phyloP scores from a whole-genome alignment of 768 basidiomycete genomes.

The Stropharia rugosoannulata region DNA sequence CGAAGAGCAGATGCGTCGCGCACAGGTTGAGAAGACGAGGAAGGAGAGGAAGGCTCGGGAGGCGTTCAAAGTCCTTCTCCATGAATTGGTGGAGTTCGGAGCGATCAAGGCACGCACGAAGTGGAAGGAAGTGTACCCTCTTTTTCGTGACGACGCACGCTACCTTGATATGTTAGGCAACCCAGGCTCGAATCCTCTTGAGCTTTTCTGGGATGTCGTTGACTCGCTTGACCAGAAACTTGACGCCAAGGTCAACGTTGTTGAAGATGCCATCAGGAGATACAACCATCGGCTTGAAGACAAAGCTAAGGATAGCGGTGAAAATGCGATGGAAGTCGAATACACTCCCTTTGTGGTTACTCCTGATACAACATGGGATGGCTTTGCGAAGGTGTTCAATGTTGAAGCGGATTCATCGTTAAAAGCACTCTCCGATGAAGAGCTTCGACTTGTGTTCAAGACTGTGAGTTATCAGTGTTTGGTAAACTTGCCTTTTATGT shows the following conservation, averaged over 20 bases:
- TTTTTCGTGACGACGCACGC: constrained; percentile 74
- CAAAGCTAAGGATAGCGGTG: constrained; percentile 17
- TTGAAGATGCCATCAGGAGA: constrained; percentile 59
- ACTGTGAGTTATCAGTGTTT: constrained; percentile 46
- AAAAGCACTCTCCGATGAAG: constrained; percentile 45
- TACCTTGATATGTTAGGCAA: constrained; percentile 89
- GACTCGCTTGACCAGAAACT: constrained; percentile 86
- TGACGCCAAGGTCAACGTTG: constrained; percentile 71
- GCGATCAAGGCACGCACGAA: constrained; percentile 80
- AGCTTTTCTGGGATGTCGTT: constrained; percentile 94
- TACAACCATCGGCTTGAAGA: constrained; percentile 36
- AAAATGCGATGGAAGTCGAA: constrained; percentile 25
- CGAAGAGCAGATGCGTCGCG: constrained; percentile 79
- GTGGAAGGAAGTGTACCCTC: constrained; percentile 88
- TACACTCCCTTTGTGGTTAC: constrained; percentile 39
- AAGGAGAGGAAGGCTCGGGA: constrained; percentile 90
- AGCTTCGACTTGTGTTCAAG: constrained; percentile 57
- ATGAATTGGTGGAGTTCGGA: constrained; percentile 62
- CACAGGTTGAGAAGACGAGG: constrained; percentile 81
- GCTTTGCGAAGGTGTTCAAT: constrained; percentile 59
- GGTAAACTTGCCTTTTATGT: constrained; percentile 6
- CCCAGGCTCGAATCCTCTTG: constrained; percentile 92
- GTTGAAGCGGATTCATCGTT: constrained; percentile 53
- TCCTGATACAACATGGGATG: constrained; percentile 63
- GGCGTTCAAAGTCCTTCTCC: constrained; percentile 84